Evolutionary conservation across 2,329 filamentous ascomycete genomes (phyloP).

Genomic region (Colletotrichum viniferum): DNA sequence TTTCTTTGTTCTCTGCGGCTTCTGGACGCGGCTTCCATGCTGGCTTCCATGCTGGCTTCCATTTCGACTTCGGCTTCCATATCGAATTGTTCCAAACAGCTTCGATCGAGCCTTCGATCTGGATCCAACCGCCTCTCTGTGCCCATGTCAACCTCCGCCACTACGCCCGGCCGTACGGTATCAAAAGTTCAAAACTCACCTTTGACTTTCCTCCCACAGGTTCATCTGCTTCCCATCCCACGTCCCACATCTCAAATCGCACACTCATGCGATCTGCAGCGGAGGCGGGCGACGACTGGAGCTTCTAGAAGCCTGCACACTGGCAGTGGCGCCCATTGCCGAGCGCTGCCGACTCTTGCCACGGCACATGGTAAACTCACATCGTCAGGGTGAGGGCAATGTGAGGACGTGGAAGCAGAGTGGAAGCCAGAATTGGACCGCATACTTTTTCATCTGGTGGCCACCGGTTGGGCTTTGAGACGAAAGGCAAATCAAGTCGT

Average conservation of each 20-base stretch:
- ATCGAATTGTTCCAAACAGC: not conserved
- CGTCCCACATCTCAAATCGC: not conserved
- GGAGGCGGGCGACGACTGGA: not conserved
- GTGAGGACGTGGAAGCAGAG: not conserved
- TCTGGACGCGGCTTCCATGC: conserved; percentile 3
- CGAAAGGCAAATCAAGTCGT: not conserved
- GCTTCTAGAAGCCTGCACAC: not conserved
- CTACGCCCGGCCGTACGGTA: not conserved
- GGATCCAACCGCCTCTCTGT: not conserved
- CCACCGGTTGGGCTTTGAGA: not conserved
- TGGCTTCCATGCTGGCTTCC: conserved; percentile 2
- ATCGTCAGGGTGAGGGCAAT: not conserved
- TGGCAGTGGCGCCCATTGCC: not conserved
- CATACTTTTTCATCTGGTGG: not conserved
- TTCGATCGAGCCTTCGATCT: not conserved
- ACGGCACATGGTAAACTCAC: not conserved
- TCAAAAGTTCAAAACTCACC: not conserved
- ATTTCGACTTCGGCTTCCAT: not conserved
- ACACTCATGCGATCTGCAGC: not conserved
- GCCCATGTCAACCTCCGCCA: not conserved
- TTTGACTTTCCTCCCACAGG: conserved; percentile 1
- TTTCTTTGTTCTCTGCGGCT: conserved; percentile 18
- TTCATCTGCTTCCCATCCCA: conserved; percentile 12
- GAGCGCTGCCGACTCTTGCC: not conserved
- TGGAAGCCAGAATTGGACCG: not conserved